Percentiles rank a stretch among this genome's conserved stretches.
phyloP scores from a whole-genome alignment of 2,329 filamentous ascomycete genomes.

The Lasiodiplodia citricola region DNA sequence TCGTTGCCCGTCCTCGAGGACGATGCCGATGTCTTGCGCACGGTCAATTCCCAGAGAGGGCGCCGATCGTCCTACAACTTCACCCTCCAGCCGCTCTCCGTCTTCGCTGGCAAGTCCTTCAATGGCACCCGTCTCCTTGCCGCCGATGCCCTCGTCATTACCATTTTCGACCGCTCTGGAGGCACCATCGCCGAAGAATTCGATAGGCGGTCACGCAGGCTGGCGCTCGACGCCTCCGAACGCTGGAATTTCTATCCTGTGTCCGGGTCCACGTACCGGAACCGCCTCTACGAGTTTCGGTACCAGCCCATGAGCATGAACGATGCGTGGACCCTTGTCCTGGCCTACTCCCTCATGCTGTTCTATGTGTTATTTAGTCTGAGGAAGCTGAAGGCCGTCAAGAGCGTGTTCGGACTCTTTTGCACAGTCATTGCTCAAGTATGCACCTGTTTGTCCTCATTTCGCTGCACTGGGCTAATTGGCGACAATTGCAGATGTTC shows the following conservation, averaged over 20 bases:
- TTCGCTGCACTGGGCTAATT: not conserved
- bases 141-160: constrained; percentile 79
- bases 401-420: constrained; percentile 75
- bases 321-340: constrained; percentile 67
- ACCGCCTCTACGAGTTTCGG: constrained; percentile 76
- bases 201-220: constrained; percentile 62
- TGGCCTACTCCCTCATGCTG: constrained; percentile 68
- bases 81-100: constrained; percentile 76
- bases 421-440: constrained; percentile 71
- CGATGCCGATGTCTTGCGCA: constrained; percentile 69
- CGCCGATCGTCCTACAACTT: constrained; percentile 73
- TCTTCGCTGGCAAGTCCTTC: constrained; percentile 82
- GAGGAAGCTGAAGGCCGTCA: constrained; percentile 73
- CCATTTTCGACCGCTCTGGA: constrained; percentile 71
- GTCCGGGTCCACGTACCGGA: constrained; percentile 59
- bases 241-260: constrained; percentile 71
- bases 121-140: constrained; percentile 69
- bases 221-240: constrained; percentile 57
- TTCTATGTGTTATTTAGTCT: constrained; percentile 71
- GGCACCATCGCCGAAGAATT: constrained; percentile 69
- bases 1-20: constrained; percentile 62
- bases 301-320: constrained; percentile 73
- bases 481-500: constrained; percentile 53
- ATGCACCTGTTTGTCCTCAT: constrained; percentile 29
- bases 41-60: constrained; percentile 69